Percentiles rank a stretch among this genome's conserved stretches.
These are phyloP conservation scores for Hirsutella thompsonii DNA, from an alignment of 2,329 filamentous ascomycete species.

Conservation along the genomic window DNA sequence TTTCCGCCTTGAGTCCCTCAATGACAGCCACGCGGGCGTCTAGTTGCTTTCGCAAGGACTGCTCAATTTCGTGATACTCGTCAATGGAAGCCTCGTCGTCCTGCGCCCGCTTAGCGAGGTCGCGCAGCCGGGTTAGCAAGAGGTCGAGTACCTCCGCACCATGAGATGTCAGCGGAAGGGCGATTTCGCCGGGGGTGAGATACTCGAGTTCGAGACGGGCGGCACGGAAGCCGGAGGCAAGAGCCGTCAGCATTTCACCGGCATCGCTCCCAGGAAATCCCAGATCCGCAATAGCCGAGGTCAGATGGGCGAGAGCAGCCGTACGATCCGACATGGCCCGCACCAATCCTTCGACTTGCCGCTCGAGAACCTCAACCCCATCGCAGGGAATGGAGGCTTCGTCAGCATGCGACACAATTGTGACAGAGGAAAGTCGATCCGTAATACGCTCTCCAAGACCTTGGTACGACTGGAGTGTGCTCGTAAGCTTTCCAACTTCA, in stretches of 20 bases:
- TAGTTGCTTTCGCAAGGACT: slow-evolving; percentile 43
- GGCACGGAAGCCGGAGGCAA: slow-evolving; percentile 37
- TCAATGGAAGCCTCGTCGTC: slow-evolving; percentile 43
- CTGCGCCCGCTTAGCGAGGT: slow-evolving; percentile 30
- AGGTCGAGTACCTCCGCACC: slow-evolving; percentile 44
- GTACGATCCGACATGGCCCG: slow-evolving; percentile 35
- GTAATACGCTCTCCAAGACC: slow-evolving; percentile 24
- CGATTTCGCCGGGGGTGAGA: slow-evolving; percentile 44
- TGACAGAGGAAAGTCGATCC: slow-evolving; percentile 17
- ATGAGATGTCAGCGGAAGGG: slow-evolving; percentile 35
- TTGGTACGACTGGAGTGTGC: slow-evolving; percentile 33
- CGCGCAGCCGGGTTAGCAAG: slow-evolving; percentile 35
- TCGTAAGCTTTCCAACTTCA: slow-evolving; percentile 33
- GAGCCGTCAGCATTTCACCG: slow-evolving; percentile 31
- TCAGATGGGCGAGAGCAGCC: slow-evolving; percentile 30
- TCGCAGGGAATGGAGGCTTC: slow-evolving; percentile 2
- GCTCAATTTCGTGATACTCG: slow-evolving; percentile 45
- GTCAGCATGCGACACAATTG: not conserved
- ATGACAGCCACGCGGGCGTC: slow-evolving; percentile 37
- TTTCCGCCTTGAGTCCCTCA: slow-evolving; percentile 31
- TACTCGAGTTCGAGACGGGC: slow-evolving; percentile 51
- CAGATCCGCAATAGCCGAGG: slow-evolving; percentile 29
- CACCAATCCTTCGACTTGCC: slow-evolving; percentile 28
- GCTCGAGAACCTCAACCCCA: slow-evolving; percentile 22
- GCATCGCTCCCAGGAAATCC: slow-evolving; percentile 38